These are phyloP conservation scores for Clarireedia monteithiana DNA, from an alignment of 2,329 filamentous ascomycete species.

Conservation along the genomic window DNA sequence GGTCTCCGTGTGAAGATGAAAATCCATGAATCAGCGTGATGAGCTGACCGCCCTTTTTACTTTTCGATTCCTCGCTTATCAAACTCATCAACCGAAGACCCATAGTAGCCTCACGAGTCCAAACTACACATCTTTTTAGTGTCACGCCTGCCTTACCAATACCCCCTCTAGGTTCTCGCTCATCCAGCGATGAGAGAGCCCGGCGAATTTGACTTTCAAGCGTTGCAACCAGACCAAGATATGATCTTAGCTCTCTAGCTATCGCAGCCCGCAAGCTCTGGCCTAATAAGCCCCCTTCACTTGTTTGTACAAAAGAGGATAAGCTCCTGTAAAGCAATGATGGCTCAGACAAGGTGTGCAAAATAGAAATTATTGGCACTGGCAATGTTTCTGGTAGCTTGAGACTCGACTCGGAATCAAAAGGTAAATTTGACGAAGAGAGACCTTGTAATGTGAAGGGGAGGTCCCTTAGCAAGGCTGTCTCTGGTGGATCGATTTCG, in stretches of 20 bases:
- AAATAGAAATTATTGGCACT: slow-evolving; percentile 73
- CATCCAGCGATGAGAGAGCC: slow-evolving; percentile 67
- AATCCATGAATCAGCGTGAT: slow-evolving; percentile 92
- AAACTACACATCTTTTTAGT: slow-evolving; percentile 89
- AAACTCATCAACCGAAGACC: slow-evolving; percentile 86
- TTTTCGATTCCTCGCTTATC: slow-evolving; percentile 85
- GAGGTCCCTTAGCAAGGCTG: slow-evolving; percentile 65
- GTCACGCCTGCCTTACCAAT: slow-evolving; percentile 86
- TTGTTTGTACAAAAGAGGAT: slow-evolving; percentile 72
- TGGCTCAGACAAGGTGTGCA: slow-evolving; percentile 87
- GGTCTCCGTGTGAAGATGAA: slow-evolving; percentile 88
- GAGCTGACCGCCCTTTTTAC: slow-evolving; percentile 79
- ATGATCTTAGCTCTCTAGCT: slow-evolving; percentile 75
- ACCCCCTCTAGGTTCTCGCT: slow-evolving; percentile 56
- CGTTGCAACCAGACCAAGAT: slow-evolving; percentile 83
- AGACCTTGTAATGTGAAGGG: slow-evolving; percentile 91
- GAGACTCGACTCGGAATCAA: slow-evolving; percentile 59
- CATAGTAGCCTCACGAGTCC: slow-evolving; percentile 96
- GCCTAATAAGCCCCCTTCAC: slow-evolving; percentile 75
- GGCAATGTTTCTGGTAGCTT: slow-evolving; percentile 74
- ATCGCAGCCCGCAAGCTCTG: slow-evolving; percentile 90
- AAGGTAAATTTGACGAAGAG: slow-evolving; percentile 77
- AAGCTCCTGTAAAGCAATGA: slow-evolving; percentile 83
- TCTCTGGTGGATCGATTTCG: slow-evolving; percentile 55
- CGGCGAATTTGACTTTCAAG: slow-evolving; percentile 86